Percentiles rank a stretch among this genome's conserved stretches.
phyloP scores from a whole-genome alignment of 1,139 yeast species.

The Candida labiduridarum region DNA sequence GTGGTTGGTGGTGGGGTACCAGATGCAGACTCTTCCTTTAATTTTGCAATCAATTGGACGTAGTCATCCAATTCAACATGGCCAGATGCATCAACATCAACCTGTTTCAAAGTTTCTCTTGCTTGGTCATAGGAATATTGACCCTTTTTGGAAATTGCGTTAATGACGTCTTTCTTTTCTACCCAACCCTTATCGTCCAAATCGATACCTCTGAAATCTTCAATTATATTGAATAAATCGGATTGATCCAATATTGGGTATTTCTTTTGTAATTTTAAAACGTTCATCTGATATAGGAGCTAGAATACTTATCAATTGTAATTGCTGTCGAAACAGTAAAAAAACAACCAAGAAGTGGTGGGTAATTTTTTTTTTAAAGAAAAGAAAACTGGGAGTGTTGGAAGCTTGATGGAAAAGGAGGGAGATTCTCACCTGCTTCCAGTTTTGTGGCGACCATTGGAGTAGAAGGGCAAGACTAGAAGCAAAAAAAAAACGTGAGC shows the following conservation, averaged over 20 bases:
- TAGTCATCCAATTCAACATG: slow-evolving; percentile 95
- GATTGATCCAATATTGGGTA: slow-evolving; percentile 85
- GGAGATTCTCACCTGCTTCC: too few relatives aligned
- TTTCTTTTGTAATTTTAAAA: slow-evolving; percentile 66
- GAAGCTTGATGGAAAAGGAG: neutral
- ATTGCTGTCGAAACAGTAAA: neutral
- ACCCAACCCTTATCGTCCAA: slow-evolving; percentile 94
- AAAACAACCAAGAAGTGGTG: neutral
- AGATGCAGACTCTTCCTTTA: slow-evolving; percentile 48
- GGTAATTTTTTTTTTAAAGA: neutral
- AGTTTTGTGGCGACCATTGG: neutral
- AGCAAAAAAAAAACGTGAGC: neutral
- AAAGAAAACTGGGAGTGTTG: neutral
- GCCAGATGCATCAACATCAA: slow-evolving; percentile 94
- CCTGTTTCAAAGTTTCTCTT: slow-evolving; percentile 87
- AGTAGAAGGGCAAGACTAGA: neutral
- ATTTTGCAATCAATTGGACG: slow-evolving; percentile 79
- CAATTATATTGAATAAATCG: slow-evolving; percentile 82
- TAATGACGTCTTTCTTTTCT: slow-evolving; percentile 87
- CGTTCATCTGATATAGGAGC: slow-evolving; percentile 38
- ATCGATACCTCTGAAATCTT: slow-evolving; percentile 76
- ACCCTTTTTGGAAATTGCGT: slow-evolving; percentile 78
- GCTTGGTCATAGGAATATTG: slow-evolving; percentile 87
- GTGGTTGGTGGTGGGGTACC: slow-evolving; percentile 21
- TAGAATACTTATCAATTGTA: slow-evolving; percentile 4